Evolutionary conservation across 495 filamentous ascomycete genomes (phyloP), one percentile per base, ranked within the genome.

Genomic region (Hypoxylon perforatum): DNA sequence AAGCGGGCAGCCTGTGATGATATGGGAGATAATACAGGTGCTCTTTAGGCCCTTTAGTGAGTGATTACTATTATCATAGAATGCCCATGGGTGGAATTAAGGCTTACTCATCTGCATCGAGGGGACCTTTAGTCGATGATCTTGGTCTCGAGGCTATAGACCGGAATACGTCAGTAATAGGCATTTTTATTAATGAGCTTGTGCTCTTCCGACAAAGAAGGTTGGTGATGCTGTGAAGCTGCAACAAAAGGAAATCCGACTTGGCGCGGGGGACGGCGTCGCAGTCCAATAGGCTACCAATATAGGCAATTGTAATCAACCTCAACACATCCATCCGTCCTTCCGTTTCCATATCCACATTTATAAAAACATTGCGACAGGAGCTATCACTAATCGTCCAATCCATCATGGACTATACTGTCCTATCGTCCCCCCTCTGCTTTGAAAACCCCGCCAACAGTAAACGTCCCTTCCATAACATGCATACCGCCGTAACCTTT

Each of bases 51-150:
- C n/a, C n/a, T n/a, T 50, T 56, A 47, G 33, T 15, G 45, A 53
- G 38, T 55, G 14, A 48, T 25, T 15, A 56, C 30, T 15, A 56
- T 58, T 11, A 17, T n/a, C n/a, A 42, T 15, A 42, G 39, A 17
- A n/a, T n/a, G n/a, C n/a, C n/a, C 46, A 19, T 1, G 56, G 63
- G 45, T 53, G 57, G 23, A 25, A n/a, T n/a, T 45, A 60, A 48
- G 28, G 73, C 79, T 73, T 75, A 86, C 86, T 86, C 84, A 63
- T 76, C 78, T 33, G 76, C 73, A 50, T 88, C 86, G 1, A 88
- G 76, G 0, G 86, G 86, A 1, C 86, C 86, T 58, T 84, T 84
- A 8, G 86, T 88, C 12, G 84, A 81, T 6, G 81, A 79, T 45
- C 81, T 76, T 0, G 81, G 80, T 3, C 81, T 78, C 8, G 79